Conservation (phyloP, 1,284 basidiomycete species). For the Tetrapyrgos nigripes region DNA sequence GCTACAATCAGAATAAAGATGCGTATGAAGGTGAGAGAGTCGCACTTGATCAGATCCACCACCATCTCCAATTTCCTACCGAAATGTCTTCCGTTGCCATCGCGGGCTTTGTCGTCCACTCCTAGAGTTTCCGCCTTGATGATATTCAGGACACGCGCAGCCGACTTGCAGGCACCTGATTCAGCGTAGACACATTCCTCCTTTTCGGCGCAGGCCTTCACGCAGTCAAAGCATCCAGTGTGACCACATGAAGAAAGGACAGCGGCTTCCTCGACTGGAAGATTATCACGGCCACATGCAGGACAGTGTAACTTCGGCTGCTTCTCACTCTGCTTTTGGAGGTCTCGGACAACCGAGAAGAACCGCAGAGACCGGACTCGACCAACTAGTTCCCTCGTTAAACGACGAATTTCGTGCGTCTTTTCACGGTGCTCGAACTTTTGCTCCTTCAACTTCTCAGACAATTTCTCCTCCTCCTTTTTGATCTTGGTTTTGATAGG, state of each 20-base stretch:
- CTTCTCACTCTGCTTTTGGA: conserved; percentile 75
- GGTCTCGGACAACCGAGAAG: conserved; percentile 88
- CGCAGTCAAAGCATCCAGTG: conserved; percentile 80
- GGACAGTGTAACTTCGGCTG: conserved; percentile 69
- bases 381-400: conserved; percentile 88
- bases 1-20: conserved; percentile 11
- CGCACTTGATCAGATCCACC: conserved; percentile 82
- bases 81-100: conserved; percentile 81
- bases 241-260: conserved; percentile 93
- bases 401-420: conserved; percentile 82
- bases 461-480: conserved; percentile 59
- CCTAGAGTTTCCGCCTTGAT: conserved; percentile 86
- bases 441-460: conserved; percentile 62
- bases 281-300: conserved; percentile 57
- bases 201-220: conserved; percentile 71
- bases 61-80: conserved; percentile 91
- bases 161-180: conserved; percentile 73
- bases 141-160: conserved; percentile 78
- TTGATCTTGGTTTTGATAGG: conserved; percentile 56
- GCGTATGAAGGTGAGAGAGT: conserved; percentile 20
- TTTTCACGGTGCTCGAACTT: conserved; percentile 88
- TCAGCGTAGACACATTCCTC: conserved; percentile 84
- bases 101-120: conserved; percentile 77
- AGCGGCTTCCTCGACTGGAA: conserved; percentile 76
- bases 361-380: conserved; percentile 89